Evolutionary conservation across 176 grass and related monocot species (phyloP).

Genomic region (Triticum turgidum): DNA sequence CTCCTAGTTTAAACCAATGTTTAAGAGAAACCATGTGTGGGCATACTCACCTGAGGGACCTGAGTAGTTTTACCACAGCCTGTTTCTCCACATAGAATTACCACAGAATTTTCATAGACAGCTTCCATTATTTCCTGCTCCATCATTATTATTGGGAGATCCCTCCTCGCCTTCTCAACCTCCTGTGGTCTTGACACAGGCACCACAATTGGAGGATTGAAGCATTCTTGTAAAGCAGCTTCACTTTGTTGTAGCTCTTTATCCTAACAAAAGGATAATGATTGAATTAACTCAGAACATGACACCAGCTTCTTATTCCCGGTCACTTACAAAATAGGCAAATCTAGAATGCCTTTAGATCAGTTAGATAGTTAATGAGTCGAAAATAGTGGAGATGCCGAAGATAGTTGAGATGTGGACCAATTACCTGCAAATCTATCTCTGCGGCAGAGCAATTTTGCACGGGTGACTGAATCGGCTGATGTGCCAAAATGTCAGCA

Average conservation of each 20-base stretch:
- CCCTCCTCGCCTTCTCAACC: constrained; percentile 74
- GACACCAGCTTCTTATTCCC: constrained; percentile 5
- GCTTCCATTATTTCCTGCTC: constrained; percentile 99
- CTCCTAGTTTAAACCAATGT: neutral
- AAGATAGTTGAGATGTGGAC: neutral
- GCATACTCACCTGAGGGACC: constrained; percentile 53
- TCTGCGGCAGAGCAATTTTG: constrained; percentile 27
- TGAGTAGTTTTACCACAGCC: constrained; percentile 96
- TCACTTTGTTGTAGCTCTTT: constrained; percentile 30
- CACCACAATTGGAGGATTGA: constrained; percentile 62
- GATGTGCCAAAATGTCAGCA: constrained; percentile 27
- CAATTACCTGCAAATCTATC: constrained; percentile 41
- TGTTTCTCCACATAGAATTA: constrained; percentile 93
- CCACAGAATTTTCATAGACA: constrained; percentile 77
- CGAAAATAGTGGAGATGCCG: neutral
- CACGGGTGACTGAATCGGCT: constrained; percentile 26
- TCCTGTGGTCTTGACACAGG: constrained; percentile 69
- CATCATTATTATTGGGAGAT: constrained; percentile 97
- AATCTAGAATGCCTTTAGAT: constrained; percentile 9
- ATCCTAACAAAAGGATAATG: constrained; percentile 34
- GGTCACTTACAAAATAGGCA: constrained; percentile 8
- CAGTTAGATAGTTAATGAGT: constrained; percentile 13
- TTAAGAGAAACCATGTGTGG: constrained; percentile 32
- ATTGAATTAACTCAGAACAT: neutral
- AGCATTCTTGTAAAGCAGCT: constrained; percentile 29